Base-by-base conservation (phyloP, 257 asterid species). In the Cruciata laevipes region DNA sequence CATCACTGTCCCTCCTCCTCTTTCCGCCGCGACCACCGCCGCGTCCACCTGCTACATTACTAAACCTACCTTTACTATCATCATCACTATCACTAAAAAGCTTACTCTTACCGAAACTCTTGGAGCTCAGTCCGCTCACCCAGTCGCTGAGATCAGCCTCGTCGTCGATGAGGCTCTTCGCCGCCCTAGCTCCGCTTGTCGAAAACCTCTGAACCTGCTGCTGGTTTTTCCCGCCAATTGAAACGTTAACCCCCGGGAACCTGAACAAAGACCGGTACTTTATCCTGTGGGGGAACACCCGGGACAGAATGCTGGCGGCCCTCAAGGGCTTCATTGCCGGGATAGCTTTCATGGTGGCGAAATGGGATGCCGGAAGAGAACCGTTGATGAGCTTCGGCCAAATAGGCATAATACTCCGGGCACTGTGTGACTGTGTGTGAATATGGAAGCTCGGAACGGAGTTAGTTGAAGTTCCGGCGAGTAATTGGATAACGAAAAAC, bases 131-230 rank as follows among this genome's bases (percentile, higher is more conserved):
- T 40, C 93, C 97, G 67, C 86, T 80, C 7, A 90, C 97, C 97
- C 97, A 90, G 66, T 90, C 99, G 55, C 96, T 88, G 21, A 93
- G 74, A 10, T 90, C 95, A 64, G 97, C 96, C 81, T 93, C 97
- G 40, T 93, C 99, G n/a, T 90, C 99, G 49, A 93, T 78, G 88
- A 93, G 81, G 67, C 96, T 88, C 92, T 78, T 92, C 1, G 42
- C 64, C 35, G 64, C 65, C 65, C 81, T 56, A 65, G 25, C 59
- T n/a, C 69, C 84, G 60, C 84, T 69, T 69, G 78, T 75, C 7
- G 73, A 32, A 31, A 42, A 65, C 20, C 57, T 24, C 24, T n/a
- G 57, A 60, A 32, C 11, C 13, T 31, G n/a, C 12, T 76, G 77
- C 31, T 59, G 67, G 67, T 61, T 60, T 32, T 53, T 21, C 60